Evolutionary conservation across 2,329 filamentous ascomycete species (phyloP), one percentile per base, ranked within the genome.

Genomic region (Fulvia fulva): DNA sequence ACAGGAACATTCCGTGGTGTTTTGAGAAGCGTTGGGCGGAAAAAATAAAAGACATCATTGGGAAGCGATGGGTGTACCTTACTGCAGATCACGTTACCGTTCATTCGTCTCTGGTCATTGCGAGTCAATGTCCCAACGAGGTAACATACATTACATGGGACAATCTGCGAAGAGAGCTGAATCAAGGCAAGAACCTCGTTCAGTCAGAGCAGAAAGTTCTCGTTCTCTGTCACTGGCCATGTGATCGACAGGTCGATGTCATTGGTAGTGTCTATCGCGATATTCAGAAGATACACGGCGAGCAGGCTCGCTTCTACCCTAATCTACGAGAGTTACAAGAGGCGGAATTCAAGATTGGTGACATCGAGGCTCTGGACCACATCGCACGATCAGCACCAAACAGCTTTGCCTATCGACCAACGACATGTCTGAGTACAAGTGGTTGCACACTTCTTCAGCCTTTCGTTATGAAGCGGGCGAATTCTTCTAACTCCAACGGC

Each of bases 331-430:
- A 57, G 8, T 9, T 57, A 12, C 37, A 50, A 25, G 37, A 57
- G 30, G 45, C 34, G 16, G 55, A 57, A 41, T 28, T 37, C 9
- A 57, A 57, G 50, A 47, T 53, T 28, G 55, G 55, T 28, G 55
- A 57, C 23, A 53, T 57, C 34, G 43, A 46, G 19, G 55, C 44
- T 25, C 49, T 57, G 8, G 55, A 57, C 6, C 8, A 47, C 3
- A 57, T 57, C 21, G 23, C 22, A 2, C 14, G 25, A 14, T 14
- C 50, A 12, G 21, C 22, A 30, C 22, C n/a, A 3, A n/a, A n/a
- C 12, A 12, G 22, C 14, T 43, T 46, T 43, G 7, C 22, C 19
- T 57, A 53, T 22, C 55, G 50, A 22, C 49, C 55, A 11, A 22
- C 32, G 26, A 57, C 55, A 49, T 57, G 55, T 30, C 26, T 30